Evolutionary conservation across 169 alveolate species (phyloP).

Genomic region (Plasmodium vivax): DNA sequence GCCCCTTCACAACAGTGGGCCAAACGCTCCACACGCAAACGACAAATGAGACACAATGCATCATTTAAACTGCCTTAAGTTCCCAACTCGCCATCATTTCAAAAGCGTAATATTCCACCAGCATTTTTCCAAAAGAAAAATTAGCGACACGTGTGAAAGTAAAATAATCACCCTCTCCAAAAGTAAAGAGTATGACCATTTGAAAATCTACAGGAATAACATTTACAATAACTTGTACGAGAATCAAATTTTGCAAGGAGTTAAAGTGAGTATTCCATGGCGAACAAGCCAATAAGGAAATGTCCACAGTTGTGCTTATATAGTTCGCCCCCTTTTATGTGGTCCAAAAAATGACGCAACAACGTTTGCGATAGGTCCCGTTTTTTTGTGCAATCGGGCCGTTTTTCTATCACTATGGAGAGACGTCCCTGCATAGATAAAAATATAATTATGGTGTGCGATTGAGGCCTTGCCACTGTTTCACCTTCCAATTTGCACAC

Average conservation of each 20-base stretch:
- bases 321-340: neutral
- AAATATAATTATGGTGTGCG: neutral
- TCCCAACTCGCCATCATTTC: conserved; percentile 20
- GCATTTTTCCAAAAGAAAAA: conserved; percentile 33
- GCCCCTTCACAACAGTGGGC: neutral
- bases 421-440: neutral
- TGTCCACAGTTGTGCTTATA: neutral
- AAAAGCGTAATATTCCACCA: conserved; percentile 1
- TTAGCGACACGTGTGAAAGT: conserved; percentile 72
- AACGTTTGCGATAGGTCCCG: neutral
- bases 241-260: conserved; percentile 70
- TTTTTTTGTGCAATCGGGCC: neutral
- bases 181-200: conserved; percentile 68
- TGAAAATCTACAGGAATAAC: conserved; percentile 44
- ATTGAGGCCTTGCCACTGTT: neutral
- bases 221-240: conserved; percentile 46
- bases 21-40: neutral
- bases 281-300: conserved; percentile 6
- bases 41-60: conserved; percentile 40
- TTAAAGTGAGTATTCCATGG: conserved; percentile 36
- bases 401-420: neutral
- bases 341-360: neutral
- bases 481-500: neutral
- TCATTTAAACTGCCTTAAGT: neutral
- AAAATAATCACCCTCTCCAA: conserved; percentile 59